phyloP scores from a whole-genome alignment of 176 grass and related monocot genomes.

The Dactylis glomerata region DNA sequence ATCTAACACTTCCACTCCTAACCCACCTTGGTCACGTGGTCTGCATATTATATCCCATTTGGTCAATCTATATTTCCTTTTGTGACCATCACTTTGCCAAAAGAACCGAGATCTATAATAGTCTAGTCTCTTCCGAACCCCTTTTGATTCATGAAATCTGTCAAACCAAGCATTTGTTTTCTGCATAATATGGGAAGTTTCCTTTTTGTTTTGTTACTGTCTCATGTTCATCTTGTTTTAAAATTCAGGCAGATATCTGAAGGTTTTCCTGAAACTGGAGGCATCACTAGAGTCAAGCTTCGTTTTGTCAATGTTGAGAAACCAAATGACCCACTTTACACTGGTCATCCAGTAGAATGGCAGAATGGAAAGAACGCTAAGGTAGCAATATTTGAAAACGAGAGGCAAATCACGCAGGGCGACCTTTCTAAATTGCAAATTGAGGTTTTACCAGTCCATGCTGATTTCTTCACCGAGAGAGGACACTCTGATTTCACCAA shows the following conservation, averaged over 20 bases:
- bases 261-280: background rate
- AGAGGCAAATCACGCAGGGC: background rate
- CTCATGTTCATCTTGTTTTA: background rate
- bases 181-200: background rate
- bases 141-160: background rate
- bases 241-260: background rate
- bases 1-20: too few relatives aligned
- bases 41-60: too few relatives aligned
- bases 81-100: too few relatives aligned
- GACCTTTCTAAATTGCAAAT: conserved; percentile 11
- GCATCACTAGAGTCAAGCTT: background rate
- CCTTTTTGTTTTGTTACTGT: background rate
- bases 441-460: conserved; percentile 15
- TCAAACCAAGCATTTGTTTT: background rate
- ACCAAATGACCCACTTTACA: background rate
- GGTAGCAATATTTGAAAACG: conserved; percentile 6
- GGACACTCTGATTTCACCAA: background rate
- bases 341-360: background rate
- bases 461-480: conserved; percentile 8
- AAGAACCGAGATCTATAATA: too few relatives aligned
- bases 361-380: background rate
- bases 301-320: background rate
- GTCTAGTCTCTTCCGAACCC: too few relatives aligned
- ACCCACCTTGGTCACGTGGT: too few relatives aligned
- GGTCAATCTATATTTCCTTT: too few relatives aligned